Percentiles rank a stretch among this genome's conserved stretches.
phyloP scores from a whole-genome alignment of 345 rosid species.

The Clarkia xantiana region DNA sequence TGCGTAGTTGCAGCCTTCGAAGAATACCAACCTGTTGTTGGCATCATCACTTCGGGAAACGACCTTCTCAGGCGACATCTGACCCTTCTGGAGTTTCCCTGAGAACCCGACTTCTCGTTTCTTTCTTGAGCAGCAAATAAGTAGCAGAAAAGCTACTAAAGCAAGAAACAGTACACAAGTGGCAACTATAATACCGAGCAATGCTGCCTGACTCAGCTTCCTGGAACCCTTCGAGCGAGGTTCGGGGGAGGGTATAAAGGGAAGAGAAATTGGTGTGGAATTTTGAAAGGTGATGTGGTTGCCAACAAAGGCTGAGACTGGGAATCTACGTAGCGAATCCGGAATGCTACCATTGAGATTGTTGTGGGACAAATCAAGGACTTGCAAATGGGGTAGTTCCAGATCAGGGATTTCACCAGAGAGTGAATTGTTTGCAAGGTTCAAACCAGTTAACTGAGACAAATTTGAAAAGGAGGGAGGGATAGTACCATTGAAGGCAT shows the following conservation, averaged over 20 bases:
- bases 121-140: slow-evolving; percentile 43
- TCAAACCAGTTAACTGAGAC: slow-evolving; percentile 48
- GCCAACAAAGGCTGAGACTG: slow-evolving; percentile 46
- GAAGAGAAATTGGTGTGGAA: slow-evolving; percentile 15
- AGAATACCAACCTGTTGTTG: slow-evolving; percentile 70
- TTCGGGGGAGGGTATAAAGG: slow-evolving; percentile 15
- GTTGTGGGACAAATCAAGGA: slow-evolving; percentile 50
- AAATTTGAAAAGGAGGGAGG: slow-evolving; percentile 41
- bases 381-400: slow-evolving; percentile 36
- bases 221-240: slow-evolving; percentile 14
- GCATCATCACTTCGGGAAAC: slow-evolving; percentile 68
- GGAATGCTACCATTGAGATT: slow-evolving; percentile 51
- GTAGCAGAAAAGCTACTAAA: slow-evolving; percentile 29
- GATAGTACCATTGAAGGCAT: slow-evolving; percentile 58
- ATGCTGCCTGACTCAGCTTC: slow-evolving; percentile 35
- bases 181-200: slow-evolving; percentile 33
- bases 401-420: slow-evolving; percentile 72
- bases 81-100: slow-evolving; percentile 48
- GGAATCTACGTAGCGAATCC: slow-evolving; percentile 40
- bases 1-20: slow-evolving; percentile 78
- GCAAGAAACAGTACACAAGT: slow-evolving; percentile 29
- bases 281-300: slow-evolving; percentile 31
- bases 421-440: slow-evolving; percentile 68
- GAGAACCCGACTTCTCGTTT: slow-evolving; percentile 25
- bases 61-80: slow-evolving; percentile 74